A percentile compares a stretch with the other conserved stretches of the same genome.
These are phyloP conservation scores for Diaporthe eres DNA, from an alignment of 2,329 filamentous ascomycete species.

Conservation along the genomic window DNA sequence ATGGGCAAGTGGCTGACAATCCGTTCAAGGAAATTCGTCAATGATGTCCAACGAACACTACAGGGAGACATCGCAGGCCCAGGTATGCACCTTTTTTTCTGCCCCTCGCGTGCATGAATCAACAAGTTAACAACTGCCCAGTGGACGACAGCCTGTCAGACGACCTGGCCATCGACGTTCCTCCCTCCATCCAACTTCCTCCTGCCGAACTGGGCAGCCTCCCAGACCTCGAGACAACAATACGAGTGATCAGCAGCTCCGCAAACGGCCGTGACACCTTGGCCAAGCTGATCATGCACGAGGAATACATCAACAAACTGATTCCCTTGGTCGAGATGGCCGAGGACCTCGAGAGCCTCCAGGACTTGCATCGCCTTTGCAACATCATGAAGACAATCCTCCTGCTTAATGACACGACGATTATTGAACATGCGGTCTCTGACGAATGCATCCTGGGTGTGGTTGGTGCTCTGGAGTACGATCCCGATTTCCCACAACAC, in stretches of 20 bases:
- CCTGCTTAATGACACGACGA: slow-evolving; percentile 91
- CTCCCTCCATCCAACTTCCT: slow-evolving; percentile 80
- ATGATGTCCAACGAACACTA: slow-evolving; percentile 84
- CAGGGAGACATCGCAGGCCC: slow-evolving; percentile 69
- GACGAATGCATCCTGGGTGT: slow-evolving; percentile 92
- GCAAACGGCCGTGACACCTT: slow-evolving; percentile 86
- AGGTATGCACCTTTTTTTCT: slow-evolving; percentile 61
- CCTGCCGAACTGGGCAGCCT: slow-evolving; percentile 86
- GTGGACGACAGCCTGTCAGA: slow-evolving; percentile 90
- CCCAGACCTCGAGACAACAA: slow-evolving; percentile 85
- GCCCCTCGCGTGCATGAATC: background rate
- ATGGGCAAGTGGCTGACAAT: slow-evolving; percentile 45
- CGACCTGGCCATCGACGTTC: slow-evolving; percentile 82
- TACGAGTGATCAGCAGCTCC: slow-evolving; percentile 83
- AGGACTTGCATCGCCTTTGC: slow-evolving; percentile 91
- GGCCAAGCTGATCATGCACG: slow-evolving; percentile 86
- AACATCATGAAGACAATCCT: slow-evolving; percentile 99
- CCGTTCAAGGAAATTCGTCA: slow-evolving; percentile 85
- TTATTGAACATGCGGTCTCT: slow-evolving; percentile 94
- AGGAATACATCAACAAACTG: slow-evolving; percentile 90
- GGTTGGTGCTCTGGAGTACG: slow-evolving; percentile 96
- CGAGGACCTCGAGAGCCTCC: slow-evolving; percentile 89
- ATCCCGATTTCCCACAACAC: slow-evolving; percentile 96
- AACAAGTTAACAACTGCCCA: slow-evolving; percentile 47
- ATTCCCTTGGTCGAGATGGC: slow-evolving; percentile 89